phyloP scores from a whole-genome alignment of 805 yeast genomes.

The Candida sonorensis region DNA sequence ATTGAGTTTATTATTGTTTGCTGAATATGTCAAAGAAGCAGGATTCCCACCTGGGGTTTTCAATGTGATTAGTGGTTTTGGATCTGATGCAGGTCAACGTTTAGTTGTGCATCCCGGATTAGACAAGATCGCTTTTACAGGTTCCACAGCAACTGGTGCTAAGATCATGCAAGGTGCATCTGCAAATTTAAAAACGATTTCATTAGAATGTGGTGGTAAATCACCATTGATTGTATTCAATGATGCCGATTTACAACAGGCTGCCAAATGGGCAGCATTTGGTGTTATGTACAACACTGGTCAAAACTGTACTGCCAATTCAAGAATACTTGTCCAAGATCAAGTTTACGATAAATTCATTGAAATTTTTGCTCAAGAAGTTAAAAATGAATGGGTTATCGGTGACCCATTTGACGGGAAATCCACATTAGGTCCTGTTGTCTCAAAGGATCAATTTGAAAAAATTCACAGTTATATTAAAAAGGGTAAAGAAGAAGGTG shows the following conservation, averaged over 20 bases:
- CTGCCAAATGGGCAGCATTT: constrained; percentile 60
- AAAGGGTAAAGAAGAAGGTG: constrained; percentile 42
- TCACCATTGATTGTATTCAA: constrained; percentile 57
- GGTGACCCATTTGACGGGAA: constrained; percentile 46
- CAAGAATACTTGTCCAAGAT: constrained; percentile 55
- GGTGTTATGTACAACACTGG: constrained; percentile 64
- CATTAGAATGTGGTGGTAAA: constrained; percentile 70
- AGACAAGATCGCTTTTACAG: constrained; percentile 58
- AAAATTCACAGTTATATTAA: constrained; percentile 40
- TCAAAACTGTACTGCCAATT: constrained; percentile 63
- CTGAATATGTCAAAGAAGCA: constrained; percentile 49
- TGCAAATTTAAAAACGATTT: constrained; percentile 52
- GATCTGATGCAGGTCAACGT: constrained; percentile 62
- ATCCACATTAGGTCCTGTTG: constrained; percentile 56
- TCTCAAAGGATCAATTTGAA: constrained; percentile 50
- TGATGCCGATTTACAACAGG: constrained; percentile 60
- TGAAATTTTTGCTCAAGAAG: constrained; percentile 35
- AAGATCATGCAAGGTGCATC: constrained; percentile 58
- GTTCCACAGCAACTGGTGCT: constrained; percentile 62
- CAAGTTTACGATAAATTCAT: constrained; percentile 49
- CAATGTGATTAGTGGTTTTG: constrained; percentile 65
- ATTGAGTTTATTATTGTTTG: constrained; percentile 56
- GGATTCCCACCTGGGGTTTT: constrained; percentile 76
- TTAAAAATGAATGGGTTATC: constrained; percentile 43
- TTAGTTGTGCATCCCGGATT: constrained; percentile 54